Conservation (phyloP, 192 early-diverging fungal genomes). For the Podila verticillata region DNA sequence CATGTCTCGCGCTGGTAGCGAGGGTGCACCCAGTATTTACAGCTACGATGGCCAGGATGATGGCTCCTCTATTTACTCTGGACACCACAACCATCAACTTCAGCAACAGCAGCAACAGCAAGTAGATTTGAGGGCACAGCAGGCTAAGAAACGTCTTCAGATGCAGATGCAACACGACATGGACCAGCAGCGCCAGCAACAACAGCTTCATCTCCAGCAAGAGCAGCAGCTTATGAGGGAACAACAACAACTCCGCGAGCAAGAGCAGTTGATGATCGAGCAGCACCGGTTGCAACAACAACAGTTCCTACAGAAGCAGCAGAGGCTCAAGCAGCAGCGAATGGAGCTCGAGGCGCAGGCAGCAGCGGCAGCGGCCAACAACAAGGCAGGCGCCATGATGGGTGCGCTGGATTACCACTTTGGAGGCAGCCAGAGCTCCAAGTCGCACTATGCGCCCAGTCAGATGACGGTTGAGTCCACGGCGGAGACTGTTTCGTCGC, state of each 20-base stretch:
- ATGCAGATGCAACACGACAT: conserved; percentile 32
- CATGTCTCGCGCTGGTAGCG: conserved; percentile 8
- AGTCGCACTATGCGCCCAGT: conserved; percentile 8
- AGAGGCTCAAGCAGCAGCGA: conserved; percentile 9
- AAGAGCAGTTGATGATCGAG: conserved; percentile 15
- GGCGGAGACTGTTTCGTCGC: conserved; percentile 9
- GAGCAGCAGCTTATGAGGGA: conserved; percentile 13
- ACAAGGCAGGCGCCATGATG: conserved; percentile 2
- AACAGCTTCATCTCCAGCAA: conserved; percentile 10
- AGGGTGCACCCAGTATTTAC: conserved; percentile 23
- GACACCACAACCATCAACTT: background rate
- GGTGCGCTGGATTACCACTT: conserved; percentile 31
- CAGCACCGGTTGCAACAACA: conserved; percentile 29
- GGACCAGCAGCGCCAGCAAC: conserved; percentile 16
- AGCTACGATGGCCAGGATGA: conserved; percentile 30
- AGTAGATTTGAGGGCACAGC: conserved; percentile 14
- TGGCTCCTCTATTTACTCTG: conserved; percentile 7
- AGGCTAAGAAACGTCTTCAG: conserved; percentile 39
- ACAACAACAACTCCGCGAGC: conserved; percentile 31
- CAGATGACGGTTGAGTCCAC: conserved; percentile 14
- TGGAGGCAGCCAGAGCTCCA: background rate
- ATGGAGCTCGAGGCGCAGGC: background rate
- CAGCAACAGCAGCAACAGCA: background rate
- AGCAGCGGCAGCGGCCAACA: background rate
- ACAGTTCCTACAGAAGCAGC: conserved; percentile 16